phyloP scores from a whole-genome alignment of 2,329 filamentous ascomycete species.

The Cadophora sp. region DNA sequence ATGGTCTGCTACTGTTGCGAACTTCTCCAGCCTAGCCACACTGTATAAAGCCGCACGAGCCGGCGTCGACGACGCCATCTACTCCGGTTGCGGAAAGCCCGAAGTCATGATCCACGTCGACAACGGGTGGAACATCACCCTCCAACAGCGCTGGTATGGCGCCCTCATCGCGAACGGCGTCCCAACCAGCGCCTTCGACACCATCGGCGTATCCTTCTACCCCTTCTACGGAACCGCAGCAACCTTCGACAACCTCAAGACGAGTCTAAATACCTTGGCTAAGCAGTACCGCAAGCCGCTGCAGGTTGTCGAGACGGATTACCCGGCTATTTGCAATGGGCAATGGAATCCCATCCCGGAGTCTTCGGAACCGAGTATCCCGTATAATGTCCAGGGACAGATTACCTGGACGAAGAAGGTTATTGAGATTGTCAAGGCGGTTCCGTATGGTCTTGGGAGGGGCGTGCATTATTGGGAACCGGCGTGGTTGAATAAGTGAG shows the following conservation, averaged over 20 bases:
- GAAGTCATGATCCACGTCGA: slow-evolving; percentile 78
- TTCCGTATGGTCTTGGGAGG: slow-evolving; percentile 59
- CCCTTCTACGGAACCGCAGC: slow-evolving; percentile 71
- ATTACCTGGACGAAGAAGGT: slow-evolving; percentile 64
- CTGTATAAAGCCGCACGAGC: slow-evolving; percentile 65
- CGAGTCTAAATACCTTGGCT: slow-evolving; percentile 63
- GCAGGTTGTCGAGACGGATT: slow-evolving; percentile 73
- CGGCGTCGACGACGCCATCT: slow-evolving; percentile 67
- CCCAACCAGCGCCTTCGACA: slow-evolving; percentile 66
- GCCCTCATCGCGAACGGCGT: slow-evolving; percentile 61
- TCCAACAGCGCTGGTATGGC: slow-evolving; percentile 69
- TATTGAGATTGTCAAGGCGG: slow-evolving; percentile 59
- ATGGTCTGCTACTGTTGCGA: slow-evolving; percentile 44
- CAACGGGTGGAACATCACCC: slow-evolving; percentile 72
- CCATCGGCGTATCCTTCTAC: slow-evolving; percentile 74
- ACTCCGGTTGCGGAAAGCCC: slow-evolving; percentile 55
- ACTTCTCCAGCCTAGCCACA: slow-evolving; percentile 64
- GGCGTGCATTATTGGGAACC: slow-evolving; percentile 76
- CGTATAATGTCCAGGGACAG: slow-evolving; percentile 69
- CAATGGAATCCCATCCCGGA: slow-evolving; percentile 48
- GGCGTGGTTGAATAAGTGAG: slow-evolving; percentile 46
- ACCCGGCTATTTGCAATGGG: slow-evolving; percentile 70
- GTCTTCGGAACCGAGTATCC: slow-evolving; percentile 55
- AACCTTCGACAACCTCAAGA: slow-evolving; percentile 62
- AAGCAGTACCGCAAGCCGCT: slow-evolving; percentile 68